A percentile compares a stretch with the other conserved stretches of the same genome.
These are phyloP conservation scores for Botrytis elliptica DNA, from an alignment of 2,329 filamentous ascomycete species.

Conservation along the genomic window DNA sequence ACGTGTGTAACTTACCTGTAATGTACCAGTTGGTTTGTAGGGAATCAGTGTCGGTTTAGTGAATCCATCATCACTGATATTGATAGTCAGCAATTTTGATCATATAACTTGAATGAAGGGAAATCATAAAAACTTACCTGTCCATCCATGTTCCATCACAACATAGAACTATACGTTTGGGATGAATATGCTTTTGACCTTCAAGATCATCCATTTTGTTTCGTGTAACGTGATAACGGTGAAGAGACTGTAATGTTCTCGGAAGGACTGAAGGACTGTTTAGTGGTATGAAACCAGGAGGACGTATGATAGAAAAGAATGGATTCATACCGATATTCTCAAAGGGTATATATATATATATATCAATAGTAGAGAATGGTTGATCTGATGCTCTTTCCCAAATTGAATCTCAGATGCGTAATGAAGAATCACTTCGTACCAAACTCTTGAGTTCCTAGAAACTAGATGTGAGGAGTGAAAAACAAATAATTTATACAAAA, in stretches of 20 bases:
- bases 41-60: conserved; percentile 42
- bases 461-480: conserved; percentile 7
- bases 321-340: conserved; percentile 11
- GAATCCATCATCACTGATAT: conserved; percentile 35
- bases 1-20: conserved; percentile 7
- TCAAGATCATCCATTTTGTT: conserved; percentile 16
- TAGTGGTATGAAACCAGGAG: background rate
- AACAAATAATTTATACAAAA: conserved; percentile 12
- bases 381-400: background rate
- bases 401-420: background rate
- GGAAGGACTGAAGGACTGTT: background rate
- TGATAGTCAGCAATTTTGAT: background rate
- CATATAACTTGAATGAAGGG: conserved; percentile 6
- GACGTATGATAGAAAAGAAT: background rate
- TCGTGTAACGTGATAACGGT: background rate
- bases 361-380: background rate
- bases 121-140: conserved; percentile 24
- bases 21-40: conserved; percentile 58
- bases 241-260: background rate
- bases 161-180: conserved; percentile 37
- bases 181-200: background rate
- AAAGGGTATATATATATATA: background rate
- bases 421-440: conserved; percentile 1
- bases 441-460: conserved; percentile 12
- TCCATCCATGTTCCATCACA: conserved; percentile 40